Base-by-base conservation (phyloP, 2,329 filamentous ascomycete species). In the Falciphora oryzae region DNA sequence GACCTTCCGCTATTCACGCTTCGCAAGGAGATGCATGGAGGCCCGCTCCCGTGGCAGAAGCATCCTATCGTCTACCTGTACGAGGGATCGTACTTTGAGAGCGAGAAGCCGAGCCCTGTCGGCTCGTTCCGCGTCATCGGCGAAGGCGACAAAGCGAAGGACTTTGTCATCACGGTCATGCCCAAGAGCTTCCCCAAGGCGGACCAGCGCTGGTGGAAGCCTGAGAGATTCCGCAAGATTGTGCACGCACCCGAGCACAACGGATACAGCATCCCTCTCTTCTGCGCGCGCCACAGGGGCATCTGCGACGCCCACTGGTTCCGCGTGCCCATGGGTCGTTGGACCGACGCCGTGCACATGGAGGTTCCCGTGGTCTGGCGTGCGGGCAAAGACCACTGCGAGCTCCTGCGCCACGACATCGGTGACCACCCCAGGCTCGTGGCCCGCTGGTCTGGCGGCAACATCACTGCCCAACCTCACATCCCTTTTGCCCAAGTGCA, bases 261-360 rank as follows among this genome's bases (percentile, higher is more conserved):
- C 11, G 61, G 50, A 18, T 57, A 57, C 28, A 31, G 53, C n/a
- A 10, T 57, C 50, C 50, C 50, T 27, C 25, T 31, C 22, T 57
- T 31, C 50, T 63, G 61, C 18, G 28, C 18, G 10, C 61, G 53
- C 38, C 61, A 63, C 50, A 27, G 61, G 13, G 32, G 31, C 25
- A 31, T 35, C 50, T 63, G 61, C 61, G n/a, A 31, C 27, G 44
- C 61, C 25, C 61, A 63, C 61, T 57, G 61, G 61, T 57, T 57
- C 28, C 61, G 53, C 27, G 28, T 63, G 1, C 50, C 61, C 22
- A 63, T 63, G 10, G 61, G 53, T 22, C 50, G 61, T 10, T 31
- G 32, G 28, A 57, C 61, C 16, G 61, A 57, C 28, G 27, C 50
- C 44, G 50, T 63, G 2, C 50, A 63, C 38, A 31, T 57, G 61